Evolutionary conservation across 2,329 filamentous ascomycete species (phyloP).

Genomic region (Cladosporium oxysporum): DNA sequence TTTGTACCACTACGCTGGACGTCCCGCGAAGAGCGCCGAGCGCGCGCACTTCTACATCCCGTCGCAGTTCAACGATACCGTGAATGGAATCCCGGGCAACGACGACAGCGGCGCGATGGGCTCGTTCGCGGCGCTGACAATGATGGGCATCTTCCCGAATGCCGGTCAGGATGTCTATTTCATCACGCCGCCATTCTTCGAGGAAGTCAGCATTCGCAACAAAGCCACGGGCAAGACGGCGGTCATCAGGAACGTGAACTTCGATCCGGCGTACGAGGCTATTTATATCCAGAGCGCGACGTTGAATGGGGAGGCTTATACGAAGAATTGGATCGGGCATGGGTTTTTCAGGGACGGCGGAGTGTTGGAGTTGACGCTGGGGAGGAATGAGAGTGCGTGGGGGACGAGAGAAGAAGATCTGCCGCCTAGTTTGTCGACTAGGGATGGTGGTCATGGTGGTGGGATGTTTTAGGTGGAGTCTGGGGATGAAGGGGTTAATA

Average conservation of each 20-base stretch:
- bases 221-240: constrained; percentile 45
- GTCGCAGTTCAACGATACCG: constrained; percentile 45
- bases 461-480: background rate
- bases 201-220: constrained; percentile 42
- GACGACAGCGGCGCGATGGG: constrained; percentile 52
- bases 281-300: constrained; percentile 49
- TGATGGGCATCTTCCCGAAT: constrained; percentile 50
- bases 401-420: constrained; percentile 45
- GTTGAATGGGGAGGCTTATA: constrained; percentile 45
- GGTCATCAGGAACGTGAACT: constrained; percentile 45
- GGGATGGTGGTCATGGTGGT: background rate
- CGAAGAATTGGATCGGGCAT: constrained; percentile 49
- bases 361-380: constrained; percentile 46
- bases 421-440: constrained; percentile 41
- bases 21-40: constrained; percentile 44
- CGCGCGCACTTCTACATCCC: constrained; percentile 49
- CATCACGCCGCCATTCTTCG: constrained; percentile 51
- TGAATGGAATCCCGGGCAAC: constrained; percentile 47
- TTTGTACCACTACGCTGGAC: constrained; percentile 49
- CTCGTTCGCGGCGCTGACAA: constrained; percentile 46
- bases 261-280: constrained; percentile 43
- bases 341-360: constrained; percentile 48
- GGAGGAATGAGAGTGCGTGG: constrained; percentile 46
- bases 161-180: constrained; percentile 52
- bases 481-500: background rate